Conservation (phyloP, 495 filamentous ascomycete genomes). For the Neurospora sp. region DNA sequence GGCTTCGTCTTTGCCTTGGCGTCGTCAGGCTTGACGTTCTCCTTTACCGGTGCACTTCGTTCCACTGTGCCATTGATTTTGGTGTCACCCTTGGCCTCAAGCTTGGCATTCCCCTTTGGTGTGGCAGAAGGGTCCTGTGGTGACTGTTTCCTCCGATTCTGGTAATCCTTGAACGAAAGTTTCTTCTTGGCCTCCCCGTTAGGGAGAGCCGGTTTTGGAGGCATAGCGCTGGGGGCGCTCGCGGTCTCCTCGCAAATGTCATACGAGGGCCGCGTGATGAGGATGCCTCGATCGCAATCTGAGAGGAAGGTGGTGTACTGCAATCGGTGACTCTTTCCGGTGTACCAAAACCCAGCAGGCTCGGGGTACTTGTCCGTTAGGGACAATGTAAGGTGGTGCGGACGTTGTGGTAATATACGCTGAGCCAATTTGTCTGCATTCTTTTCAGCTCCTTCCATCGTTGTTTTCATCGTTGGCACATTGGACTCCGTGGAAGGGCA, state of each 20-base stretch:
- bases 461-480: conserved; percentile 27
- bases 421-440: conserved; percentile 32
- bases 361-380: conserved; percentile 25
- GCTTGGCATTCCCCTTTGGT: conserved; percentile 9
- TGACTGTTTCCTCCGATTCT: conserved; percentile 29
- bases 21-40: conserved; percentile 7
- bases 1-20: conserved; percentile 17
- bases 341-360: conserved; percentile 29
- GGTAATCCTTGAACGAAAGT: conserved; percentile 37
- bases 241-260: conserved; percentile 32
- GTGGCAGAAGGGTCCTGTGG: neutral
- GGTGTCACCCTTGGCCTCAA: conserved; percentile 6
- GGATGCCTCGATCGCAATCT: conserved; percentile 36
- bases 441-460: conserved; percentile 41
- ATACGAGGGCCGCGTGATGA: conserved; percentile 33
- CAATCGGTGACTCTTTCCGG: conserved; percentile 21
- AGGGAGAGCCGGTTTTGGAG: conserved; percentile 14
- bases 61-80: conserved; percentile 2
- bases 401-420: conserved; percentile 30
- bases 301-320: conserved; percentile 38
- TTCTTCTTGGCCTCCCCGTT: conserved; percentile 35
- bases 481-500: conserved; percentile 9
- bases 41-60: conserved; percentile 1
- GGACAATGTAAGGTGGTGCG: conserved; percentile 34
- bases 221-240: conserved; percentile 12